Evolutionary conservation across 768 basidiomycete genomes (phyloP).

Genomic region (Cystobasidium ongulense): DNA sequence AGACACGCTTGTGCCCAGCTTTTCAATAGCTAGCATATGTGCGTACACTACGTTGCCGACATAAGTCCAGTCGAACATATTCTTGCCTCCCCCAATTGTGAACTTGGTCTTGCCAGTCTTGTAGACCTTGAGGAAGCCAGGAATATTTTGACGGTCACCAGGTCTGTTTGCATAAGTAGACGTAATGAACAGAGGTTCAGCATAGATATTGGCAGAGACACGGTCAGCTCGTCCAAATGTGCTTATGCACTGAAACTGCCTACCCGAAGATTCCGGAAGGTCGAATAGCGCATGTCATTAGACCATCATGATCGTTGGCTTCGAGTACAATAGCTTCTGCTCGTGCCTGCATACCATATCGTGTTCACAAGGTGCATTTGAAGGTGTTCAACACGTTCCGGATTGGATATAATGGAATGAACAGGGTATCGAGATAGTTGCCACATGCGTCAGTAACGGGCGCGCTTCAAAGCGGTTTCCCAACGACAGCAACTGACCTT

Average conservation of each 20-base stretch:
- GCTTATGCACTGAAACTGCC: not conserved
- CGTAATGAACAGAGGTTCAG: not conserved
- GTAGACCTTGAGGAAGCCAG: slow-evolving; percentile 70
- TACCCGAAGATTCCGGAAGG: slow-evolving; percentile 96
- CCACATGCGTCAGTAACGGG: not conserved
- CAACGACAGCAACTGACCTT: slow-evolving; percentile 49
- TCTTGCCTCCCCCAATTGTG: slow-evolving; percentile 87
- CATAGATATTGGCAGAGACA: too few species aligned
- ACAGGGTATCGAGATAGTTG: not conserved
- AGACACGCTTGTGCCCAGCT: slow-evolving; percentile 49
- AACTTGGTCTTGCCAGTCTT: slow-evolving; percentile 74
- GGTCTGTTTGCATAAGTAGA: slow-evolving; percentile 52
- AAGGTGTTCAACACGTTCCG: too few species aligned
- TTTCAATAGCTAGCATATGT: slow-evolving; percentile 87
- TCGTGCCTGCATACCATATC: slow-evolving; percentile 7
- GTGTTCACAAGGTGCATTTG: not conserved
- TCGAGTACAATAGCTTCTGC: slow-evolving; percentile 56
- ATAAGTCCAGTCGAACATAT: slow-evolving; percentile 93
- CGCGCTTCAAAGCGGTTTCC: too few species aligned
- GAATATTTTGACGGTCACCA: slow-evolving; percentile 78
- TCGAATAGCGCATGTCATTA: slow-evolving; percentile 79
- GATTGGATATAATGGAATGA: too few species aligned
- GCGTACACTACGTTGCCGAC: slow-evolving; percentile 91
- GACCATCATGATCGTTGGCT: slow-evolving; percentile 74
- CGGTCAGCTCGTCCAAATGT: too few species aligned